Base-by-base conservation (phyloP, 1,139 yeast species). In the Geotrichum citri-aurantii region DNA sequence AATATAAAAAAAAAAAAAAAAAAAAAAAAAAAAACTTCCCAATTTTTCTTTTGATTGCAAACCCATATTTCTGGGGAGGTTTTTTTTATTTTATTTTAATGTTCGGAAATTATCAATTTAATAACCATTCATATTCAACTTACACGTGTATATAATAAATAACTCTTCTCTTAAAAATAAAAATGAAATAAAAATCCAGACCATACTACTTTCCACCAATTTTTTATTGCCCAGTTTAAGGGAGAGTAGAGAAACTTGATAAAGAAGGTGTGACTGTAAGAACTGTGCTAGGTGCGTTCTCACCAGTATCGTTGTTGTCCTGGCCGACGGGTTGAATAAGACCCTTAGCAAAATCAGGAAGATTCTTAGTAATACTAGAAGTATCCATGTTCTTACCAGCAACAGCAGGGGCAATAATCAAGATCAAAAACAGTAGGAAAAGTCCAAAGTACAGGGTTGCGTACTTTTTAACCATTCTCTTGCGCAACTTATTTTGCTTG, bases 381-480 rank as follows among this genome's bases (percentile, higher is more conserved):
- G 62, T 54, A 57, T 68, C 61, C 63, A 71, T 62, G 47, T 64
- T 60, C 63, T 66, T 65, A 33, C 75, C 74, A 37, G 75, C 76
- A 66, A 83, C 86, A 42, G 97, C 97, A 65, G 99, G 99, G 46
- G 95, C 98, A 66, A 85, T 88, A 73, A 95, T 85, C 71, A 92
- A 76, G 55, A 82, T 84, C 66, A 85, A 83, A 70, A 91, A 90
- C 65, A 89, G 70, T 50, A 84, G 71, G 70, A 93, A 77, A 64
- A 95, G 78, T 59, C 78, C 70, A 68, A 89, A 85, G 81, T 85
- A 93, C 72, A 93, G 79, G 24, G 89, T 77, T 66, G 96, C 86
- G 79, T 93, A 93, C 78, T 91, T 91, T 77, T 90, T 86, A 53
- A 93, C 97, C 97, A 93, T 93, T 79, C 99, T 86, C 87, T 89